Evolutionary conservation across 108 stramenopile genomes (phyloP).

Genomic region (Cyclotella cryptica): DNA sequence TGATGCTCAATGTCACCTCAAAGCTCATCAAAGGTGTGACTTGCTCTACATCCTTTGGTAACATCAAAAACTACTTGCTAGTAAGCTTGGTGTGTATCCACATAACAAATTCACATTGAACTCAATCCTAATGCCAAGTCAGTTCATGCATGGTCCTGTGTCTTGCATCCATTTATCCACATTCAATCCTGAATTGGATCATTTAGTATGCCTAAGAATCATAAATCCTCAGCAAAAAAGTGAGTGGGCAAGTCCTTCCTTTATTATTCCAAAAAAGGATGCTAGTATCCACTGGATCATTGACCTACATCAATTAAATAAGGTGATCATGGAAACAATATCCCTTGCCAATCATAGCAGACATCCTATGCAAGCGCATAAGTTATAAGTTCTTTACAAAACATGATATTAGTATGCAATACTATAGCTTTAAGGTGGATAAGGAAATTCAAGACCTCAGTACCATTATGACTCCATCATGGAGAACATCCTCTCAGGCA

Average conservation of each 20-base stretch:
- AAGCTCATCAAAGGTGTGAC: not conserved
- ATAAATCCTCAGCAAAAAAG: not conserved
- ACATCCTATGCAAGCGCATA: slow-evolving; percentile 12
- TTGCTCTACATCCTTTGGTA: not conserved
- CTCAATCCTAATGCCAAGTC: not conserved
- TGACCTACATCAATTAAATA: not conserved
- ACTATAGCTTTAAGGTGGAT: slow-evolving; percentile 42
- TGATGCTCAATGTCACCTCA: not conserved
- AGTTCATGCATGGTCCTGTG: not conserved
- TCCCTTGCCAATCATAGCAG: not conserved
- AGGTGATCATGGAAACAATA: not conserved
- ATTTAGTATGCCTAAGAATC: not conserved
- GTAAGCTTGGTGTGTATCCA: not conserved
- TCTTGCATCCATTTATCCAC: not conserved
- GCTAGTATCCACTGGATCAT: not conserved
- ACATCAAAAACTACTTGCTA: not conserved
- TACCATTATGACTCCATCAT: not conserved
- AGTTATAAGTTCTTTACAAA: slow-evolving; percentile 32
- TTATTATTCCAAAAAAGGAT: not conserved
- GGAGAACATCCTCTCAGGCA: not conserved
- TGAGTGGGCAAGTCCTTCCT: not conserved
- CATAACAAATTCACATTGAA: too few species aligned
- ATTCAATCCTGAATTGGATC: not conserved
- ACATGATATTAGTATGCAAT: slow-evolving; percentile 35
- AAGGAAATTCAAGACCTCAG: too few species aligned